phyloP scores from a whole-genome alignment of 1,139 yeast species.

The Kodamaea ohmeri region DNA sequence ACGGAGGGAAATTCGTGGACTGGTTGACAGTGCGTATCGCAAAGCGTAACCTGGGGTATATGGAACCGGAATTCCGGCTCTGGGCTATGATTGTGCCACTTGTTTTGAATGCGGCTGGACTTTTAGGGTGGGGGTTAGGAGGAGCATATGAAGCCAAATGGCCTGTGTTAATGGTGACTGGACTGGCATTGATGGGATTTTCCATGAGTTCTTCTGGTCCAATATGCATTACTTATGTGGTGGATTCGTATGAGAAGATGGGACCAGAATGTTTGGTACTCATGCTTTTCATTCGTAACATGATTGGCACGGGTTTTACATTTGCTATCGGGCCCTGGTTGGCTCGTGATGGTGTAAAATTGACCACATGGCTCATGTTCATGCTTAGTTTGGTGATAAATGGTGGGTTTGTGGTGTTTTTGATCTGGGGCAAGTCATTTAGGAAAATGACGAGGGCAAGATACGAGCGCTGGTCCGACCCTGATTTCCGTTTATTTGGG shows the following conservation, averaged over 20 bases:
- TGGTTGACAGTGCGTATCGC: constrained; percentile 48
- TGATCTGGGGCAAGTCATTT: constrained; percentile 39
- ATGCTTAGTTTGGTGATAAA: constrained; percentile 44
- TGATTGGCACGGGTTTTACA: constrained; percentile 48
- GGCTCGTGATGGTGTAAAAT: constrained; percentile 31
- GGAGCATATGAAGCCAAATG: constrained; percentile 36
- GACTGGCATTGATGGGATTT: constrained; percentile 54
- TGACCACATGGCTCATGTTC: constrained; percentile 48
- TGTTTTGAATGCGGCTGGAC: constrained; percentile 6
- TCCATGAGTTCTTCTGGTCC: constrained; percentile 59
- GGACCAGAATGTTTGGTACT: constrained; percentile 53
- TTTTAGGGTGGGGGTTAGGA: constrained; percentile 39
- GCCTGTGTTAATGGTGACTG: constrained; percentile 53
- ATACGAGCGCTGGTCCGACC: constrained; percentile 17
- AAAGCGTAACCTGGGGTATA: constrained; percentile 62
- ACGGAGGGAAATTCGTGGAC: constrained; percentile 50
- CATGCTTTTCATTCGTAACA: constrained; percentile 44
- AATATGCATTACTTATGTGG: constrained; percentile 52
- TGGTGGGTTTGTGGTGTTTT: constrained; percentile 36
- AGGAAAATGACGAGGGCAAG: constrained; percentile 29
- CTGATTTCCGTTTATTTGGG: constrained; percentile 4
- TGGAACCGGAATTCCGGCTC: constrained; percentile 78
- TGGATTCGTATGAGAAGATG: constrained; percentile 57
- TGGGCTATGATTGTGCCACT: constrained; percentile 48
- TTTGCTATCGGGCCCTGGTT: constrained; percentile 52